These are phyloP conservation scores for Colletotrichum viniferum DNA, from an alignment of 2,329 filamentous ascomycete species.

Conservation along the genomic window DNA sequence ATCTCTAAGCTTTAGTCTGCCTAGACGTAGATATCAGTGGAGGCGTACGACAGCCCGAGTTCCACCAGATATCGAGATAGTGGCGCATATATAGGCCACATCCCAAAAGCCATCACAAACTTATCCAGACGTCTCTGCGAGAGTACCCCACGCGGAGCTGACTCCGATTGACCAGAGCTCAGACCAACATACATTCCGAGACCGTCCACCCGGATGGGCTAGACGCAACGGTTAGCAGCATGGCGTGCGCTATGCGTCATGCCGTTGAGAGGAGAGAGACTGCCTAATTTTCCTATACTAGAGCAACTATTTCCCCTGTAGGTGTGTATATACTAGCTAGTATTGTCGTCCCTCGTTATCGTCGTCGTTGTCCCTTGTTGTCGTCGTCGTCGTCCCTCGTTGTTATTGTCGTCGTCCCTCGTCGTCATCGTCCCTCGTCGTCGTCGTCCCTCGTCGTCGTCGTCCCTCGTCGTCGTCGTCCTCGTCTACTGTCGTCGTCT, in stretches of 20 bases:
- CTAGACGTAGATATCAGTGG: background rate
- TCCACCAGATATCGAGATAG: background rate
- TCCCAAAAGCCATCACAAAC: background rate
- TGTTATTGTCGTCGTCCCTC: no score
- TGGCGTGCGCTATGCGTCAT: background rate
- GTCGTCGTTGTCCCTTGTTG: no score
- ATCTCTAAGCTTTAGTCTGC: background rate
- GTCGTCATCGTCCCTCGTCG: no score
- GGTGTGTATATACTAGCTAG: no score
- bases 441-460: no score
- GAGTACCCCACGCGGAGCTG: background rate
- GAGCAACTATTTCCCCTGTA: no score
- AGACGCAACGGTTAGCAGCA: background rate
- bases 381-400: no score
- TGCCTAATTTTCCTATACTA: no score
- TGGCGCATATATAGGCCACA: background rate
- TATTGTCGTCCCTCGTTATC: no score
- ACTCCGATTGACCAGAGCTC: background rate
- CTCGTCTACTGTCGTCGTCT: no score
- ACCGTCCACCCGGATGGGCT: background rate
- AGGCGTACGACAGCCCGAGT: background rate
- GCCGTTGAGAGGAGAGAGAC: no score
- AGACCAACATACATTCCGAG: background rate
- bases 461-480: no score
- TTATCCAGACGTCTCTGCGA: background rate